Percentiles rank a stretch among this genome's conserved stretches.
Evolutionary conservation across 176 grass and related monocot species (phyloP).

Genomic region (Oryza meyeriana): DNA sequence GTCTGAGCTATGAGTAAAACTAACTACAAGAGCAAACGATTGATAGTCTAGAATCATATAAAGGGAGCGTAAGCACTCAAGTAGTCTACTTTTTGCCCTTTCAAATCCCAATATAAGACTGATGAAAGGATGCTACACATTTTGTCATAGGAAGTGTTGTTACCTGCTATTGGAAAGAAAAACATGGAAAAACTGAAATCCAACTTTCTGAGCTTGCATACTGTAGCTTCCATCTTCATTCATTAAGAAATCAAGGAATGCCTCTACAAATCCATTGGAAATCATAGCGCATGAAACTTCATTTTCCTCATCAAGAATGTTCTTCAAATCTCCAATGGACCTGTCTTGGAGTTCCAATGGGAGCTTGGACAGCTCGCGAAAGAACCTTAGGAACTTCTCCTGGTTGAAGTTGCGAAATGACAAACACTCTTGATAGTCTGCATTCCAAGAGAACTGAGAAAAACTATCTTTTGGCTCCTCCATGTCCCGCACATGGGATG

Average conservation of each 20-base stretch:
- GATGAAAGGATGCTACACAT: not conserved
- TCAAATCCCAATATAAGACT: constrained; percentile 5
- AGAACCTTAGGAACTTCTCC: constrained; percentile 76
- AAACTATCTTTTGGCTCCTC: constrained; percentile 48
- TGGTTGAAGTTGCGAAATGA: constrained; percentile 74
- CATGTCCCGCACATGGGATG: constrained; percentile 40
- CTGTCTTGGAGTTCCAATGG: constrained; percentile 56
- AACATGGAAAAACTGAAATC: constrained; percentile 61
- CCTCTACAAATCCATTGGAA: constrained; percentile 83
- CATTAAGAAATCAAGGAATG: constrained; percentile 66
- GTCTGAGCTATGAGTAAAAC: not conserved
- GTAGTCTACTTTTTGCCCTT: not conserved
- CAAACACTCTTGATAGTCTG: constrained; percentile 64
- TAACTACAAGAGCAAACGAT: not conserved
- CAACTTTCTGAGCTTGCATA: constrained; percentile 48
- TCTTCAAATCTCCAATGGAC: constrained; percentile 71
- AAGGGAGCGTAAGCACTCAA: not conserved
- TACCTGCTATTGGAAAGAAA: constrained; percentile 73
- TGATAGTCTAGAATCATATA: not conserved
- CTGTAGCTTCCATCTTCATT: constrained; percentile 42
- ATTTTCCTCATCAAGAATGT: constrained; percentile 59
- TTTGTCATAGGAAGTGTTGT: constrained; percentile 20
- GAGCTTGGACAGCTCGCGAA: constrained; percentile 62
- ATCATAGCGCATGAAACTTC: constrained; percentile 54
- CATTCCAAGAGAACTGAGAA: constrained; percentile 65